A percentile compares a stretch with the other conserved stretches of the same genome.
phyloP scores from a whole-genome alignment of 2,329 filamentous ascomycete genomes.

The Verticillium dahliae region DNA sequence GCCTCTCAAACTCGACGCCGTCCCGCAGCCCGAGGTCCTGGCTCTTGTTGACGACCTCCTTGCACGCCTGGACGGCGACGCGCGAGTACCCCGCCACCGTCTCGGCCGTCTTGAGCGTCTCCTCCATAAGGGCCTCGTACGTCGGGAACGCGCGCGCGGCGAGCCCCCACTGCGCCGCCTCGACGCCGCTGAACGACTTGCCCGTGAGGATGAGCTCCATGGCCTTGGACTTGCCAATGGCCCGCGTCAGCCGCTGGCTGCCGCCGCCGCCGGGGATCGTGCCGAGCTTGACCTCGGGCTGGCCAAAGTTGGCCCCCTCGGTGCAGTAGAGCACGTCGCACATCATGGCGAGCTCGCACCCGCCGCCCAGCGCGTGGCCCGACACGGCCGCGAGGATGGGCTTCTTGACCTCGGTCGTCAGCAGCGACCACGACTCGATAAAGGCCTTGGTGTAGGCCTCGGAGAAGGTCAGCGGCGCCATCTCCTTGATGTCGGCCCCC shows the following conservation, averaged over 20 bases:
- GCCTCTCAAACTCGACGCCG: conserved; percentile 89
- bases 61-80: conserved; percentile 82
- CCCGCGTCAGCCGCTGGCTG: conserved; percentile 78
- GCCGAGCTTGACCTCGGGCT: conserved; percentile 94
- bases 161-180: conserved; percentile 87
- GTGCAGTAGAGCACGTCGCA: conserved; percentile 92
- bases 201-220: conserved; percentile 92
- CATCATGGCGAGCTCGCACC: conserved; percentile 97
- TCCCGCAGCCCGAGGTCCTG: conserved; percentile 84
- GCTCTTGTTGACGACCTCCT: conserved; percentile 99
- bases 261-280: conserved; percentile 89
- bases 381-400: conserved; percentile 92
- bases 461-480: conserved; percentile 86
- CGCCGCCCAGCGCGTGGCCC: conserved; percentile 88
- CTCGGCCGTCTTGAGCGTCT: conserved; percentile 75
- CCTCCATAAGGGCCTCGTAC: conserved; percentile 76
- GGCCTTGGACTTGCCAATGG: conserved; percentile 75
- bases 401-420: conserved; percentile 81
- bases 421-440: conserved; percentile 88
- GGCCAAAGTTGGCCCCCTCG: conserved; percentile 79
- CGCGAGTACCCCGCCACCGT: conserved; percentile 81
- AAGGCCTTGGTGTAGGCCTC: conserved; percentile 85
- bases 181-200: conserved; percentile 72
- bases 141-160: conserved; percentile 75
- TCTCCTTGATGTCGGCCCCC: conserved; percentile 98